These are phyloP conservation scores for Cystobasidium pallidum DNA, from an alignment of 1,284 basidiomycete species.

Conservation along the genomic window DNA sequence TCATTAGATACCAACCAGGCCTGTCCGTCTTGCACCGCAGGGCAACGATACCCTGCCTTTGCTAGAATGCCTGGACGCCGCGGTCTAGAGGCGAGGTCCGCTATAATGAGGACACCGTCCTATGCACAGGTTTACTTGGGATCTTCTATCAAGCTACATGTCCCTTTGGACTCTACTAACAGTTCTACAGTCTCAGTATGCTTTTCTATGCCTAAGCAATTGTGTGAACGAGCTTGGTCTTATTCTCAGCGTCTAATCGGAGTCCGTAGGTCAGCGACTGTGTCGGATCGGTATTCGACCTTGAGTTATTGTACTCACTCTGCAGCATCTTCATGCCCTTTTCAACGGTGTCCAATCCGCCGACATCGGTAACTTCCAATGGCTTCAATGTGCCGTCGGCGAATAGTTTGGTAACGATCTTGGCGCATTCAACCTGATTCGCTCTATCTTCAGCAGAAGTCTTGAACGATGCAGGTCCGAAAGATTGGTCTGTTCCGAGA, in stretches of 20 bases:
- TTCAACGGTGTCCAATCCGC: slow-evolving; percentile 46
- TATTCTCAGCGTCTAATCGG: slow-evolving; percentile 3
- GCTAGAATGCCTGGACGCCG: too few species aligned
- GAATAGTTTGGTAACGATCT: slow-evolving; percentile 44
- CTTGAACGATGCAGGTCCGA: slow-evolving; percentile 43
- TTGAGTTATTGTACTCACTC: slow-evolving; percentile 8
- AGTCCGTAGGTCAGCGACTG: not conserved
- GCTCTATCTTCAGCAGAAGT: slow-evolving; percentile 40
- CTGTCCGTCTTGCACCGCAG: too few species aligned
- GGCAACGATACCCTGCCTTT: too few species aligned
- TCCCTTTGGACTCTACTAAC: not conserved
- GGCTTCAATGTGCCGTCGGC: slow-evolving; percentile 46
- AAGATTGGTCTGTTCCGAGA: slow-evolving; percentile 45
- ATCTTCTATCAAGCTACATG: not conserved
- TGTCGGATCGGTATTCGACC: too few species aligned
- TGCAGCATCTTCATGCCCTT: slow-evolving; percentile 49
- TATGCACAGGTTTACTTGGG: not conserved
- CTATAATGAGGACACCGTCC: not conserved
- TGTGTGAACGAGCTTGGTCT: slow-evolving; percentile 36
- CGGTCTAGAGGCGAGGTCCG: too few species aligned
- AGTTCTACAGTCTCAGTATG: not conserved
- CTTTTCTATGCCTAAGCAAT: not conserved
- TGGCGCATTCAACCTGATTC: slow-evolving; percentile 35
- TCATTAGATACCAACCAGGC: too few species aligned
- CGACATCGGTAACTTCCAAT: slow-evolving; percentile 46